Evolutionary conservation across 306 rosid genomes (phyloP).

Genomic region (Quercus aquifolioides): DNA sequence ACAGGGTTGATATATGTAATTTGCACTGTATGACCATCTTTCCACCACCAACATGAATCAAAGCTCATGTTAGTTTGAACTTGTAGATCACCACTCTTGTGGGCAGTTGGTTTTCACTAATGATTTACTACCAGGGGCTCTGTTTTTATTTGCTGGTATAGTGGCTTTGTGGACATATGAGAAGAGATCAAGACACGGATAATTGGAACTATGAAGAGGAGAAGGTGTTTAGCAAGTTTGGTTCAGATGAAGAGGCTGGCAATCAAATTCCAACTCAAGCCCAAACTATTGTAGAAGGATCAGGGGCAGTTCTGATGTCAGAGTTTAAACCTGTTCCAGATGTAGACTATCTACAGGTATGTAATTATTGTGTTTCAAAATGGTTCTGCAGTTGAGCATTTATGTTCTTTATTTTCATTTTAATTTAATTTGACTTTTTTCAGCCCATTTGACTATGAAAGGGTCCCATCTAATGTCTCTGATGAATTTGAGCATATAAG

Average conservation of each 20-base stretch:
- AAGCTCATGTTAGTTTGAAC: slow-evolving; percentile 11
- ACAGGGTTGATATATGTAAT: neutral
- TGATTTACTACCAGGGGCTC: slow-evolving; percentile 82
- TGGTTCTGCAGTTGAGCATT: neutral
- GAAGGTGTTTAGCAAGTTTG: slow-evolving; percentile 44
- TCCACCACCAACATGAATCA: neutral
- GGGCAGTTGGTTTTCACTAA: slow-evolving; percentile 83
- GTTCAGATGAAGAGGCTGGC: slow-evolving; percentile 68
- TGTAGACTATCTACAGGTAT: slow-evolving; percentile 94
- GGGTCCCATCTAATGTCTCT: neutral
- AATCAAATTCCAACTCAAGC: slow-evolving; percentile 79
- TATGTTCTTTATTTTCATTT: neutral
- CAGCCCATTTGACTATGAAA: neutral
- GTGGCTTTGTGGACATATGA: slow-evolving; percentile 61
- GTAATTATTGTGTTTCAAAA: slow-evolving; percentile 14
- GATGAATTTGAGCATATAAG: neutral
- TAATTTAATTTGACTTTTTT: neutral
- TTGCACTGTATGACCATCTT: neutral
- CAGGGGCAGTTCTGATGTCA: slow-evolving; percentile 52
- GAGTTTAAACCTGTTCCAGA: slow-evolving; percentile 76
- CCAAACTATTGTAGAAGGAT: slow-evolving; percentile 79
- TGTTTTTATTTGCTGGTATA: slow-evolving; percentile 80
- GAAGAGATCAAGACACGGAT: slow-evolving; percentile 42
- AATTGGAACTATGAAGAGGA: slow-evolving; percentile 21
- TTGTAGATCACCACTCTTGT: slow-evolving; percentile 38